These are phyloP conservation scores for Blastobotrys illinoisensis DNA, from an alignment of 1,139 yeast species.

Conservation along the genomic window DNA sequence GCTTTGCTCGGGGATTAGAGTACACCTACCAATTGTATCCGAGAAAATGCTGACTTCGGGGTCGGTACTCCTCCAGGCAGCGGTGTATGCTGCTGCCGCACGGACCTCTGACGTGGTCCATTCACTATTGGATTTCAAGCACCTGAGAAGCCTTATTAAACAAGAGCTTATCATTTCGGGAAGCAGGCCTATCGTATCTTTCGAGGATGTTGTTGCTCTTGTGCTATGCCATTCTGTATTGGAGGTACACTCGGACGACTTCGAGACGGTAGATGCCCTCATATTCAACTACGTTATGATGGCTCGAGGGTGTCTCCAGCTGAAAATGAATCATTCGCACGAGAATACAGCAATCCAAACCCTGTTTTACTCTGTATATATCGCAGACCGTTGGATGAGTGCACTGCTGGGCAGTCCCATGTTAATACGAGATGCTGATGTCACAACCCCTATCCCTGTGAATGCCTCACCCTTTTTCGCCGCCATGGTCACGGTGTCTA, in stretches of 20 bases:
- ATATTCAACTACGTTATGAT: neutral
- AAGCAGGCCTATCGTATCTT: neutral
- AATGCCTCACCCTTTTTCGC: neutral
- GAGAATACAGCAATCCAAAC: neutral
- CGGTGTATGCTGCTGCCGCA: neutral
- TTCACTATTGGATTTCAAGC: neutral
- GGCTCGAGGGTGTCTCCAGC: neutral
- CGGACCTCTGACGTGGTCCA: neutral
- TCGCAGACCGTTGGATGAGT: neutral
- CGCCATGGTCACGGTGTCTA: neutral
- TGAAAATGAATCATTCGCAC: neutral
- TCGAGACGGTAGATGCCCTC: neutral
- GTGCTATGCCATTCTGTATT: neutral
- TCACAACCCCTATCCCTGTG: neutral
- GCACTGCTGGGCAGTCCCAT: neutral
- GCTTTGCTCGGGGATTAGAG: neutral
- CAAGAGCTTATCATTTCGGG: neutral
- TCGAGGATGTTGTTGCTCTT: neutral
- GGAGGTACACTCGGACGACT: neutral
- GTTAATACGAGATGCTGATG: neutral
- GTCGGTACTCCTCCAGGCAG: neutral
- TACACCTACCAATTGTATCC: neutral
- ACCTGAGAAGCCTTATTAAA: neutral
- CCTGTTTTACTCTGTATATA: neutral
- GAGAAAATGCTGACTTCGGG: neutral